Conservation (phyloP, 331 rosid genomes). For the Malus hybrid region DNA sequence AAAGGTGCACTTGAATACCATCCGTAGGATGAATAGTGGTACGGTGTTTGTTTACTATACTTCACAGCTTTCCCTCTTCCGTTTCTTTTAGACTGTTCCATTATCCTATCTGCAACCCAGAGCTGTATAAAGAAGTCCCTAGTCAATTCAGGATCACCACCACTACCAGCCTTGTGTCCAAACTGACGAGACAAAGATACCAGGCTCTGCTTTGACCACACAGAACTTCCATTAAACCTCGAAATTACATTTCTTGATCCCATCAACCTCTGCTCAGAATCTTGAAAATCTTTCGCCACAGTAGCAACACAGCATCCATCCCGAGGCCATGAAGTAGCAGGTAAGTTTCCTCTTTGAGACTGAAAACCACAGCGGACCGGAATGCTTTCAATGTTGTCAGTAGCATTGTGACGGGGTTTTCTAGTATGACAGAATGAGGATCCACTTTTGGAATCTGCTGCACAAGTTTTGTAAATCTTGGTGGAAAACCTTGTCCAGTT, state of each 20-base stretch:
- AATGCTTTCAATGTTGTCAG: not conserved
- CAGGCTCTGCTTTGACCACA: slow-evolving; percentile 4
- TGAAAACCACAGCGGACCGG: not conserved
- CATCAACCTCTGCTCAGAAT: not conserved
- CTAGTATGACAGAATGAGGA: not conserved
- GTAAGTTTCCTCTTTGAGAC: slow-evolving; percentile 2
- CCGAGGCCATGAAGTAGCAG: not conserved
- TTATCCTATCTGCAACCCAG: slow-evolving; percentile 56
- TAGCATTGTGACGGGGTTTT: not conserved
- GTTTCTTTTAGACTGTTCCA: slow-evolving; percentile 17
- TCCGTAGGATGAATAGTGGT: slow-evolving; percentile 13
- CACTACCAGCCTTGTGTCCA: slow-evolving; percentile 20
- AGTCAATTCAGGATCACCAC: slow-evolving; percentile 25
- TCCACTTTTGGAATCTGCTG: slow-evolving; percentile 7
- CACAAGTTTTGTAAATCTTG: not conserved
- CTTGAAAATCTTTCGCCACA: not conserved
- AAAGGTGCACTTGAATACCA: slow-evolving; percentile 27
- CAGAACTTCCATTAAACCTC: slow-evolving; percentile 6
- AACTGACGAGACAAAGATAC: slow-evolving; percentile 29
- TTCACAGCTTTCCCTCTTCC: slow-evolving; percentile 14
- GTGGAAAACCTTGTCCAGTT: slow-evolving; percentile 38
- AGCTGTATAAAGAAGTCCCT: slow-evolving; percentile 56
- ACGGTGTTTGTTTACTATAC: not conserved
- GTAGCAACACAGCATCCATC: not conserved
- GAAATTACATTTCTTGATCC: not conserved